Evolutionary conservation across 169 alveolate genomes (phyloP).

Genomic region (Babesia ovata): DNA sequence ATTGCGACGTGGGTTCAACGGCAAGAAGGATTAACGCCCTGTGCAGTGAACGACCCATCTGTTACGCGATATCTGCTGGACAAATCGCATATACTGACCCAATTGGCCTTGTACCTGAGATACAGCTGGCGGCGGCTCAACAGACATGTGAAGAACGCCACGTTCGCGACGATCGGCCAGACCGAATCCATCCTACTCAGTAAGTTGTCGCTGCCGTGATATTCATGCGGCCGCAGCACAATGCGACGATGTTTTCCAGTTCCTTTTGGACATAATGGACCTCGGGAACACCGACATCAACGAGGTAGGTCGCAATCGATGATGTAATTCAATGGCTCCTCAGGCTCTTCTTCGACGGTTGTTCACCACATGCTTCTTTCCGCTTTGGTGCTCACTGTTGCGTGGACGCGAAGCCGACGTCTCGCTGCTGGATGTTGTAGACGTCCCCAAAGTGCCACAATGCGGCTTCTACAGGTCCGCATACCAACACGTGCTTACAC

Average conservation of each 20-base stretch:
- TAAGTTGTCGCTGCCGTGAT: background rate
- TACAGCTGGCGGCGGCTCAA: slow-evolving; percentile 58
- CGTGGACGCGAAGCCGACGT: background rate
- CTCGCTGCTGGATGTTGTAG: background rate
- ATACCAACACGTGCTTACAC: slow-evolving; percentile 30
- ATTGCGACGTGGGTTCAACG: slow-evolving; percentile 18
- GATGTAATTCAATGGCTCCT: background rate
- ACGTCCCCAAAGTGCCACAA: slow-evolving; percentile 2
- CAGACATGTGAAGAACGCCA: slow-evolving; percentile 25
- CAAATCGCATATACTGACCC: slow-evolving; percentile 41
- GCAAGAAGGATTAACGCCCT: background rate
- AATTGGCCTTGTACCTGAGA: slow-evolving; percentile 42
- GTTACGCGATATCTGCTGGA: slow-evolving; percentile 44
- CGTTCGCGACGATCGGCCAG: slow-evolving; percentile 20
- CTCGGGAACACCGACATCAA: slow-evolving; percentile 32
- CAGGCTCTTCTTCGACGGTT: slow-evolving; percentile 30
- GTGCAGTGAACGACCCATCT: slow-evolving; percentile 57
- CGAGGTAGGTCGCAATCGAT: slow-evolving; percentile 25
- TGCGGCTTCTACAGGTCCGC: background rate
- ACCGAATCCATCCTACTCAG: slow-evolving; percentile 13
- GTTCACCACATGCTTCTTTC: slow-evolving; percentile 56
- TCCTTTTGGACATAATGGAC: slow-evolving; percentile 60
- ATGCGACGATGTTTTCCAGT: slow-evolving; percentile 59
- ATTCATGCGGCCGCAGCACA: slow-evolving; percentile 2
- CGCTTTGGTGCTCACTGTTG: slow-evolving; percentile 29